Conservation (phyloP, 441 rosid species). For the Populus hybrid region DNA sequence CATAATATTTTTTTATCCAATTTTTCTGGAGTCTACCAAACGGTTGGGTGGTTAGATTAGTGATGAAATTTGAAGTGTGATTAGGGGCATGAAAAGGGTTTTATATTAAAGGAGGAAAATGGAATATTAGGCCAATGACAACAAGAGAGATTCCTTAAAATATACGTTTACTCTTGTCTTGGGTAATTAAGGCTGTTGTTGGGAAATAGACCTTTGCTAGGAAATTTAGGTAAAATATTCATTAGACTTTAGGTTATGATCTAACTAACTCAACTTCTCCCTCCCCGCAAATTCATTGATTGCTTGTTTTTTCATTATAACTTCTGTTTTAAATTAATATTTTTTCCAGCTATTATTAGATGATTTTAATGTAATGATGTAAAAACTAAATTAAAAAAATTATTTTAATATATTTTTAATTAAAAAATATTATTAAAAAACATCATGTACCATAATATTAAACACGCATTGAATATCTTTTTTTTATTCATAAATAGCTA, state of each 20-base stretch:
- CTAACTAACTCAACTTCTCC: background rate
- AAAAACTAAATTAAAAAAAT: too few relatives aligned
- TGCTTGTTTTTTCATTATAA: too few relatives aligned
- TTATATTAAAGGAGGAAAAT: background rate
- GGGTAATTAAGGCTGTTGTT: background rate
- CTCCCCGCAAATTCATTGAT: too few relatives aligned
- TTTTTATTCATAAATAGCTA: too few relatives aligned
- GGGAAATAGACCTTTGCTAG: conserved; percentile 4
- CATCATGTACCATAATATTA: accelerated
- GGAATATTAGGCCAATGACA: background rate
- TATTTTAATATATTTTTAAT: too few relatives aligned
- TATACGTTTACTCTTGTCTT: background rate
- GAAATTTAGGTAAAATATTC: background rate
- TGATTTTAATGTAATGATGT: too few relatives aligned
- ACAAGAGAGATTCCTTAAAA: conserved; percentile 4
- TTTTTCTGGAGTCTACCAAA: background rate
- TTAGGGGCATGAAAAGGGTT: background rate
- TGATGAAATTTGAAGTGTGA: background rate
- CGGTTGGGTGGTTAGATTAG: background rate
- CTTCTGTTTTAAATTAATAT: too few relatives aligned
- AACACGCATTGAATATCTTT: too few relatives aligned
- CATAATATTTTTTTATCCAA: background rate
- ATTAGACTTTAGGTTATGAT: background rate
- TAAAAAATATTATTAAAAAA: too few relatives aligned
- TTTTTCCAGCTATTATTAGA: too few relatives aligned